phyloP scores from a whole-genome alignment of 1,139 yeast genomes.

The Yamadazyma buinensis region DNA sequence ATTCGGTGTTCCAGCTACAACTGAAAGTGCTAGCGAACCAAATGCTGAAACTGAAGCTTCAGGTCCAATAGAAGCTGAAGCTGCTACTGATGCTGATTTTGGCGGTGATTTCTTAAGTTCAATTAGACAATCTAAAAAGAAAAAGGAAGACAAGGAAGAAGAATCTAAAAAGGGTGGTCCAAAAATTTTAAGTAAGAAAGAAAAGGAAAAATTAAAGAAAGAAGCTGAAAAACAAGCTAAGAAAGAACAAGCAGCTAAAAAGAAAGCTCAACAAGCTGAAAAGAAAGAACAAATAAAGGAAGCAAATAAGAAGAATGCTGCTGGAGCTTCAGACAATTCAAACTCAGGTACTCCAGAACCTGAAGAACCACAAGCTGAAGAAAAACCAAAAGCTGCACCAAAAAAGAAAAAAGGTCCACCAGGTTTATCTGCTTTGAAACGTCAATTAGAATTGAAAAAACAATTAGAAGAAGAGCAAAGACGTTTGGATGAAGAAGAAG shows the following conservation, averaged over 20 bases:
- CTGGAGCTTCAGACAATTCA: constrained; percentile 35
- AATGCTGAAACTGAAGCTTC: constrained; percentile 8
- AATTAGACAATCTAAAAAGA: constrained; percentile 72
- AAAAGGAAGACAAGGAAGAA: constrained; percentile 59
- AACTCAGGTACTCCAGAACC: constrained; percentile 22
- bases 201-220: constrained; percentile 95
- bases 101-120: constrained; percentile 78
- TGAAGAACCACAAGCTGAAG: constrained; percentile 35
- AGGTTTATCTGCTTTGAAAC: constrained; percentile 75
- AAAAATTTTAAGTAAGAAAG: constrained; percentile 86
- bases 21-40: constrained; percentile 11
- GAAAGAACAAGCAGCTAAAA: constrained; percentile 86
- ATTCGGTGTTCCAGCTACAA: constrained; percentile 29
- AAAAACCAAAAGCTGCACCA: constrained; percentile 38
- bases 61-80: constrained; percentile 21
- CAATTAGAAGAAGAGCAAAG: constrained; percentile 74
- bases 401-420: constrained; percentile 70
- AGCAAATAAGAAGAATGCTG: constrained; percentile 55
- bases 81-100: constrained; percentile 40
- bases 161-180: constrained; percentile 55
- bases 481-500: constrained; percentile 67
- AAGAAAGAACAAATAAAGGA: constrained; percentile 64
- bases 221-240: constrained; percentile 93
- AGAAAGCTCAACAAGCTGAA: constrained; percentile 63
- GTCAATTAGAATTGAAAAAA: constrained; percentile 82